Evolutionary conservation across 2,329 filamentous ascomycete genomes (phyloP).

Genomic region (Purpureocillium takamizusanense): DNA sequence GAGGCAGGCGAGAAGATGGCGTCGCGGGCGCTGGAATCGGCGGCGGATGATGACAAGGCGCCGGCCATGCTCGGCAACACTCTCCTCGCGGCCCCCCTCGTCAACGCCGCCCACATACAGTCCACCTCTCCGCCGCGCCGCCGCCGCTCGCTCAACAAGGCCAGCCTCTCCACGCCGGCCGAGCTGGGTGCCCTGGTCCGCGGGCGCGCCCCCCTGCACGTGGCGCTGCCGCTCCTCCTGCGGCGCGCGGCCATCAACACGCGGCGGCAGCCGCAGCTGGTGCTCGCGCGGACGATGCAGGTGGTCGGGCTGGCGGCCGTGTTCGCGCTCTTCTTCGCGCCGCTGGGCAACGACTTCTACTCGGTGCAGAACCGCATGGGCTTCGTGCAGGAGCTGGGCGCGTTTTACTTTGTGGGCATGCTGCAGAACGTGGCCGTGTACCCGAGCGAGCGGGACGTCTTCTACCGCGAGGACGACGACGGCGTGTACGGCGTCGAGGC

Average conservation of each 20-base stretch:
- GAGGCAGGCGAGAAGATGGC: too few species aligned
- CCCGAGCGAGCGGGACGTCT: constrained; percentile 63
- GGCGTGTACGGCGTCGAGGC: constrained; percentile 62
- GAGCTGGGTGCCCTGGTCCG: constrained; percentile 62
- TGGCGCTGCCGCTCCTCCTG: constrained; percentile 59
- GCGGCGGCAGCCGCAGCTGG: constrained; percentile 53
- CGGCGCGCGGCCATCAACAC: constrained; percentile 62
- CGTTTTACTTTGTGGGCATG: constrained; percentile 70
- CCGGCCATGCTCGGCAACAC: too few species aligned
- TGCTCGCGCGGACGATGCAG: constrained; percentile 59
- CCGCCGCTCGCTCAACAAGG: constrained; percentile 32
- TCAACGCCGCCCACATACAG: too few species aligned
- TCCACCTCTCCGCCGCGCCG: too few species aligned
- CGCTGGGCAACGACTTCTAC: constrained; percentile 58
- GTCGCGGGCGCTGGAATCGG: too few species aligned
- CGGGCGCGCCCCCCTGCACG: constrained; percentile 49
- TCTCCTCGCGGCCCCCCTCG: too few species aligned
- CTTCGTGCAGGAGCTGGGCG: constrained; percentile 62
- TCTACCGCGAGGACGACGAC: constrained; percentile 69
- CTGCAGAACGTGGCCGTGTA: constrained; percentile 71
- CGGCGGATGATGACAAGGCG: too few species aligned
- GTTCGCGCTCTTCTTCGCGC: constrained; percentile 62
- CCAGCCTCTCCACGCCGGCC: constrained; percentile 53
- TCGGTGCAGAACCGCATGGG: constrained; percentile 66
- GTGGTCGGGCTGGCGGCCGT: constrained; percentile 55